A percentile compares a stretch with the other conserved stretches of the same genome.
These are phyloP conservation scores for Bauhinia variegata DNA, from an alignment of 306 rosid genomes.

Conservation along the genomic window DNA sequence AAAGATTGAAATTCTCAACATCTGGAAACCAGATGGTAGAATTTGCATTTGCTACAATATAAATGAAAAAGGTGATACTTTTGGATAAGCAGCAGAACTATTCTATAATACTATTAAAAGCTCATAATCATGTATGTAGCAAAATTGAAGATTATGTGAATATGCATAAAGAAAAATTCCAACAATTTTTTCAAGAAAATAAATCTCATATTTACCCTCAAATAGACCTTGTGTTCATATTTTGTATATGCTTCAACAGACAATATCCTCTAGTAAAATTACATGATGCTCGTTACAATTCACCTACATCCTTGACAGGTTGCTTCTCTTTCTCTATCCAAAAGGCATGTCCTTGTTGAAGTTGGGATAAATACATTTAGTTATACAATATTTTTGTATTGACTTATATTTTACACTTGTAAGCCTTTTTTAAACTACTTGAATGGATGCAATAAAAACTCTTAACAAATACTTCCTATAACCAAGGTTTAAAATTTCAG, in stretches of 20 bases:
- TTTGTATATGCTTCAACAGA: background rate
- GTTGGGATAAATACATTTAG: background rate
- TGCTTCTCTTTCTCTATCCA: background rate
- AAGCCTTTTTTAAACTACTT: background rate
- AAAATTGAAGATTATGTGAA: background rate
- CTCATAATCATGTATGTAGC: background rate
- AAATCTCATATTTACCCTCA: background rate
- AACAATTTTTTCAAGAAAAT: background rate
- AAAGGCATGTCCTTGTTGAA: background rate
- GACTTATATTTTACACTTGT: background rate
- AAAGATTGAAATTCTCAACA: constrained; percentile 24
- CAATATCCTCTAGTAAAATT: background rate
- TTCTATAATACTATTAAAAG: background rate
- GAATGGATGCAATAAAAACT: background rate
- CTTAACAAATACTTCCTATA: background rate
- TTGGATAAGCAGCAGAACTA: background rate
- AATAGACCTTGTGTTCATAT: background rate
- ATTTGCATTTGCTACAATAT: constrained; percentile 6
- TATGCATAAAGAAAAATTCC: background rate
- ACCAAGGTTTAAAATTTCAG: background rate
- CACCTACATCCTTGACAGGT: background rate
- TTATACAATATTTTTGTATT: background rate
- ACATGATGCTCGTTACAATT: background rate
- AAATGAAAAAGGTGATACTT: background rate
- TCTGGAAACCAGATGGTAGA: constrained; percentile 13